Base-by-base conservation (phyloP, 2,329 filamentous ascomycete genomes). In the Niveomyces coronatus region DNA sequence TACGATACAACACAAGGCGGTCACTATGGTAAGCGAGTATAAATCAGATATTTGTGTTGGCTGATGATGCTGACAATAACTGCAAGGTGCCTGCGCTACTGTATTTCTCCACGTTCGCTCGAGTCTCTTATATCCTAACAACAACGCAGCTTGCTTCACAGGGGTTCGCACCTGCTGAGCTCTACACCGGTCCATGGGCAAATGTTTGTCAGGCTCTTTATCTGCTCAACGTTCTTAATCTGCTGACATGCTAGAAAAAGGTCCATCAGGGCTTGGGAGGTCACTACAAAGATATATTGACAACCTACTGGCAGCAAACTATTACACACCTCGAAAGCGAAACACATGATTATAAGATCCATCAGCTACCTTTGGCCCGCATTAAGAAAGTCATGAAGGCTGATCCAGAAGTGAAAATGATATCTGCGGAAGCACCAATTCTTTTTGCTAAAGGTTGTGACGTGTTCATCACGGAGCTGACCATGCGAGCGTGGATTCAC, bases 331-430 rank as follows among this genome's bases (percentile, higher is more conserved):
- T 98, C 42, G 91, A 98, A 64, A 85, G 76, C 43, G 91, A 96
- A 53, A 86, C 83, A 34, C 91, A 98, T 61, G 91, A 98, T 62
- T 98, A 96, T 72, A 98, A 98, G 64, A 76, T 96, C 40, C 91
- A 98, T 60, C 91, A 96, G 60, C 72, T 98, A 27, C 91, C 91
- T 2, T 72, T 98, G 28, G 91, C 91, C n/a, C 82, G 91, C 39
- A 98, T 98, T 67, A 98, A 98, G 71, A 98, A 98, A 62, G 91
- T 98, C 48, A 98, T 98, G 91, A 98, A 98, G 65, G 91, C 91
- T 1, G 91, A 98, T 50, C 91, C 91, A 0, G 91, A 98, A 53
- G 91, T 98, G 33, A 98, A 98, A 69, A 98, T 98, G 91, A 98
- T 98, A 46, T 96, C 88, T 4, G 91, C 91, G 8, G 91, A 98